phyloP scores from a whole-genome alignment of 768 basidiomycete species.

The Tulasnella sp. region DNA sequence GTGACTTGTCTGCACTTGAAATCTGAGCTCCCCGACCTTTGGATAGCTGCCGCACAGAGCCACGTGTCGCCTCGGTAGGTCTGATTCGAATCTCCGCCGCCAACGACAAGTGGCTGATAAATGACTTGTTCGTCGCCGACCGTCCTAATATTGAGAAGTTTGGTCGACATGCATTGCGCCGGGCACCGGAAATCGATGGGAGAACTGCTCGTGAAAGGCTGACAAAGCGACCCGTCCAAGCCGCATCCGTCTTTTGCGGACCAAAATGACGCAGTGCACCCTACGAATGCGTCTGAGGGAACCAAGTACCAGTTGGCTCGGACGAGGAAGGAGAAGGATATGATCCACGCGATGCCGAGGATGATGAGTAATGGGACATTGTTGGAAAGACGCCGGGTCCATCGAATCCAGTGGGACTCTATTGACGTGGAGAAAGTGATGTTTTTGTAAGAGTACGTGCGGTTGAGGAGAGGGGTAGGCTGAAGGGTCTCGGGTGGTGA shows the following conservation, averaged over 20 bases:
- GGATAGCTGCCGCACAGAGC: constrained; percentile 72
- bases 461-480: background rate
- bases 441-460: background rate
- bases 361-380: constrained; percentile 43
- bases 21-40: constrained; percentile 45
- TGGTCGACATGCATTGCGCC: constrained; percentile 50
- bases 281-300: constrained; percentile 49
- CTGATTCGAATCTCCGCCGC: constrained; percentile 59
- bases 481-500: background rate
- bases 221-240: constrained; percentile 52
- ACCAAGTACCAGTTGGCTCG: constrained; percentile 63
- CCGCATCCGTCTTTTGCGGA: constrained; percentile 58
- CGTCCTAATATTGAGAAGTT: constrained; percentile 60
- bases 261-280: constrained; percentile 66
- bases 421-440: constrained; percentile 21
- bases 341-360: constrained; percentile 50
- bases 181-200: constrained; percentile 73
- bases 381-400: constrained; percentile 39
- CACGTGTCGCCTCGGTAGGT: constrained; percentile 82
- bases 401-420: constrained; percentile 41
- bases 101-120: constrained; percentile 66
- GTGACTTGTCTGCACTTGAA: background rate
- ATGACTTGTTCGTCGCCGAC: constrained; percentile 55
- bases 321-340: constrained; percentile 59
- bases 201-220: constrained; percentile 44